Percentiles rank a stretch among this genome's conserved stretches.
Evolutionary conservation across 192 early-diverging fungal genomes (phyloP).

Genomic region (Linnemannia elongata): DNA sequence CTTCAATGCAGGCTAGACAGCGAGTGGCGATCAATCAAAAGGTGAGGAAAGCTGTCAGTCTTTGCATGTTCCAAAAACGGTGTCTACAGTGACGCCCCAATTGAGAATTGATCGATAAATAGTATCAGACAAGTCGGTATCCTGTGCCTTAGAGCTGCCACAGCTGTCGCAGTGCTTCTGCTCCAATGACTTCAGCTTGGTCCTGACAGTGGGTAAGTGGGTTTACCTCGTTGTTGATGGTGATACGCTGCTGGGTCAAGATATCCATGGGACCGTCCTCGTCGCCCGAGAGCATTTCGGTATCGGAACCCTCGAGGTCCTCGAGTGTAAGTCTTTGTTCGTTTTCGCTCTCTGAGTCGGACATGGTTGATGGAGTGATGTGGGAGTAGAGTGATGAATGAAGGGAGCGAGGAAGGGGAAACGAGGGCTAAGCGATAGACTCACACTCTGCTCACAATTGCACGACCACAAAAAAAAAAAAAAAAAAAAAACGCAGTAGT

Average conservation of each 20-base stretch:
- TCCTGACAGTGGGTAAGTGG: not conserved
- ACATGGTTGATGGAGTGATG: slow-evolving; percentile 30
- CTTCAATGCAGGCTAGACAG: slow-evolving; percentile 67
- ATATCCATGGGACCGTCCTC: slow-evolving; percentile 53
- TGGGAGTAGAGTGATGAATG: slow-evolving; percentile 17
- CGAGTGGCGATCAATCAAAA: not conserved
- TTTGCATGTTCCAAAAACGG: not conserved
- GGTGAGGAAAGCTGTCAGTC: not conserved
- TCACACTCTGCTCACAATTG: not conserved
- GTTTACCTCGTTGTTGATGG: slow-evolving; percentile 54
- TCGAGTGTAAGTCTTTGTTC: slow-evolving; percentile 52
- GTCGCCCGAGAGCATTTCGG: slow-evolving; percentile 47
- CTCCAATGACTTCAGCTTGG: not conserved
- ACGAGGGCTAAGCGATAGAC: not conserved
- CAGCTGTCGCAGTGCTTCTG: not conserved
- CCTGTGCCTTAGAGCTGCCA: not conserved
- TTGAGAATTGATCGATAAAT: no score
- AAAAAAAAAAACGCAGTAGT: not conserved
- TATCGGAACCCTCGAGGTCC: slow-evolving; percentile 53
- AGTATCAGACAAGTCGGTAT: no score
- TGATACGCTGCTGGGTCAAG: slow-evolving; percentile 36
- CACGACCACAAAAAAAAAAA: not conserved
- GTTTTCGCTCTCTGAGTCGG: slow-evolving; percentile 55
- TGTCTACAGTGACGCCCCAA: no score
- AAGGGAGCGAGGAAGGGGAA: not conserved